Evolutionary conservation across 148 eudicot species (phyloP), one percentile per base, ranked within the genome.

Genomic region (Mesembryanthemum crystallinum): DNA sequence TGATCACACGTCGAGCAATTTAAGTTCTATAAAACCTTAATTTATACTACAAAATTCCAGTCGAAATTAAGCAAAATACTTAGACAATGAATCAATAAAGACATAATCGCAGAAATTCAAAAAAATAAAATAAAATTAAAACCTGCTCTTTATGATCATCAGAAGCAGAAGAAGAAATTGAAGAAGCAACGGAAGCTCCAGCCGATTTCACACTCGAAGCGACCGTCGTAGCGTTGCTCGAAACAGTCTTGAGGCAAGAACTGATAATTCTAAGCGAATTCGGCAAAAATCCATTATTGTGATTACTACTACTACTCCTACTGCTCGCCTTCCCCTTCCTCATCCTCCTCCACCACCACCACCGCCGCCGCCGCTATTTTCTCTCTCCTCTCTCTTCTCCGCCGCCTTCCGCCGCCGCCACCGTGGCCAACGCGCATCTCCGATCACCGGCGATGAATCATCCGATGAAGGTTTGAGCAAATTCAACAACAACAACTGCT

Each of bases 141-240:
- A 83, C 86, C 83, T 83, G 86, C 57, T 83, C 86, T 72, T 47
- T 83, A 20, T 74, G 83, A 77, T 80, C 81, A 67, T 61, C 83
- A n/a, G n/a, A n/a, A 60, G 72, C 28, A 64, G 79, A 42, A 65
- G 69, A 32, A 20, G 85, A 74, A 60, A 82, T 78, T 3, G 85
- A 71, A 51, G 85, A 77, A 30, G 85, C 85, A 18, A 79, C 82
- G 73, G 64, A 60, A 27, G 32, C 32, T 7, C 30, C 32, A n/a
- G 3, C 64, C 12, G 79, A 77, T 64, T 83, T 80, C 18, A 81
- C 76, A 20, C 60, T 23, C 12, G 74, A 69, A 61, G 75, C 80
- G 14, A 80, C 81, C 20, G 86, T 73, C 47, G 69, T 80, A 2
- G 86, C 86, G 45, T 80, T 83, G 9, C 81, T 64, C 8, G 86